A percentile compares a stretch with the other conserved stretches of the same genome.
Evolutionary conservation across 2,329 filamentous ascomycete species (phyloP).

Genomic region (Neonectria sp.): DNA sequence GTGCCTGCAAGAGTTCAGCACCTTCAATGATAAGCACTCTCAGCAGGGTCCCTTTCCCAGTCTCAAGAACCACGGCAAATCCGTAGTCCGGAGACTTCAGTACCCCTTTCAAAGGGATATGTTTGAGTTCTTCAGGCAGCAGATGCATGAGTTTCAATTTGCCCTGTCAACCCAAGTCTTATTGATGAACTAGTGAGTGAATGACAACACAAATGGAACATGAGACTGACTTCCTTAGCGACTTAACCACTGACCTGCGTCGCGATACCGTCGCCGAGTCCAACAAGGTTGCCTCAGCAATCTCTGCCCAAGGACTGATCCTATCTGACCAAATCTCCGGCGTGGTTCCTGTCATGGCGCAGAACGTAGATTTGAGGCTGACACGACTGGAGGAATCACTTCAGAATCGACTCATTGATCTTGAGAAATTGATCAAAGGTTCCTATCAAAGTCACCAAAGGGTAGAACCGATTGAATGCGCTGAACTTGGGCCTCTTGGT

Average conservation of each 20-base stretch:
- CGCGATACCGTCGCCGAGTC: not conserved
- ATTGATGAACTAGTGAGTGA: not conserved
- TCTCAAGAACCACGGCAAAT: slow-evolving; percentile 1
- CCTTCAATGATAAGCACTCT: not conserved
- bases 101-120: not conserved
- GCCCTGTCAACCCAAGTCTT: not conserved
- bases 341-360: not conserved
- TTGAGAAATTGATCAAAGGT: not conserved
- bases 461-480: not conserved
- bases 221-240: not conserved
- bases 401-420: not conserved
- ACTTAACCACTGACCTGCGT: not conserved
- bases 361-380: not conserved
- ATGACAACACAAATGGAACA: not conserved
- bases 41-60: not conserved
- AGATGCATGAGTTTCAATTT: not conserved
- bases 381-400: not conserved
- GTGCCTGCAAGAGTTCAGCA: not conserved
- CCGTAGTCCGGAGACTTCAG: not conserved
- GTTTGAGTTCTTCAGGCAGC: not conserved
- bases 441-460: not conserved
- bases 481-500: not conserved
- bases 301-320: not conserved
- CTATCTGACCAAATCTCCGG: not conserved
- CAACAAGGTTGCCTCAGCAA: not conserved